Conservation (phyloP, 768 basidiomycete species). For the Trametes villosa region DNA sequence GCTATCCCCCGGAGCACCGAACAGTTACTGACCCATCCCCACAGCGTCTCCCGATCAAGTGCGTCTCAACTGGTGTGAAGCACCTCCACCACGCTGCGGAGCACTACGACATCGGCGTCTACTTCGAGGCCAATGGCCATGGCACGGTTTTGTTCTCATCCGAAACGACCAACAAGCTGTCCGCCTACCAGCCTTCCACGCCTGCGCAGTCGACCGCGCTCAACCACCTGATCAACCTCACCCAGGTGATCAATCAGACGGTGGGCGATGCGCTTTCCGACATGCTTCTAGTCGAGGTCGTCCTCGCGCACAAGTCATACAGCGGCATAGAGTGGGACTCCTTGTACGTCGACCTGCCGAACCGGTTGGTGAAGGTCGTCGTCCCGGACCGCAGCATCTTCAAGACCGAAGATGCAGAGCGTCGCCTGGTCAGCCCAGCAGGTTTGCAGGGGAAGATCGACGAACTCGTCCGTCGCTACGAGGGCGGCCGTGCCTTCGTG, state of each 20-base stretch:
- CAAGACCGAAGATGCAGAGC: constrained; percentile 92
- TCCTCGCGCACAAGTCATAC: constrained; percentile 89
- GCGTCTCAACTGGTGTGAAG: constrained; percentile 96
- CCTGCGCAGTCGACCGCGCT: constrained; percentile 83
- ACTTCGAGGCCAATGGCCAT: constrained; percentile 99
- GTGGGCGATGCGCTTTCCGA: constrained; percentile 98
- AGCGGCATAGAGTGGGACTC: constrained; percentile 88
- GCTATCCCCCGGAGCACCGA: background rate
- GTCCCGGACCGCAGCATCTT: constrained; percentile 84
- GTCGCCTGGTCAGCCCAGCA: constrained; percentile 77
- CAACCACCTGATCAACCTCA: constrained; percentile 75
- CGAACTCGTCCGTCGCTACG: constrained; percentile 74
- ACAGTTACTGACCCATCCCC: background rate
- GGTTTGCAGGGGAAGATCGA: constrained; percentile 86
- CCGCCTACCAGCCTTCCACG: constrained; percentile 70
- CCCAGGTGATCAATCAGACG: constrained; percentile 92
- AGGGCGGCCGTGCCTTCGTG: constrained; percentile 90
- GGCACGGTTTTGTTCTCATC: constrained; percentile 96
- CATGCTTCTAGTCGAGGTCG: constrained; percentile 91
- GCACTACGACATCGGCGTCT: constrained; percentile 93
- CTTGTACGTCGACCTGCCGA: constrained; percentile 91
- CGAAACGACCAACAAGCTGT: constrained; percentile 63
- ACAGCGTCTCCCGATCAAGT: constrained; percentile 91
- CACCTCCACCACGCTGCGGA: constrained; percentile 98
- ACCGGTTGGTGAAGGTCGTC: constrained; percentile 91